Evolutionary conservation across 768 basidiomycete species (phyloP).

Genomic region (Austroboletus festivus): DNA sequence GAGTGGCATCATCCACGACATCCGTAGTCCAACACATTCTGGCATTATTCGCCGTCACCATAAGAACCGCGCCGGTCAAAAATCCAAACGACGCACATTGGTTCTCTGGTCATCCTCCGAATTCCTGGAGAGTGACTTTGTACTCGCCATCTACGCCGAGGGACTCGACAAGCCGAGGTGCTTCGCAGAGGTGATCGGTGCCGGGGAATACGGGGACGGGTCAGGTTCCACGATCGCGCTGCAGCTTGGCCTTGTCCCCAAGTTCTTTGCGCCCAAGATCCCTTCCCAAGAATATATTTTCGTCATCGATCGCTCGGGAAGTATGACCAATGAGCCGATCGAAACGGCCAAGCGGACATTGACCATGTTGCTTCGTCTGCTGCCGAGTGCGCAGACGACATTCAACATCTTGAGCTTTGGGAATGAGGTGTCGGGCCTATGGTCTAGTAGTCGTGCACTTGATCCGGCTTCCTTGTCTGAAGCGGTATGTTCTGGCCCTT

Average conservation of each 20-base stretch:
- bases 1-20: constrained; percentile 38
- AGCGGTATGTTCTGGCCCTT: constrained; percentile 32
- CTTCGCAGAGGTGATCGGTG: constrained; percentile 46
- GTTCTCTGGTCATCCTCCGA: constrained; percentile 38
- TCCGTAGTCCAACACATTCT: constrained; percentile 45
- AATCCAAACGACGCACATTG: constrained; percentile 40
- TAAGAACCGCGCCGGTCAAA: constrained; percentile 31
- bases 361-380: constrained; percentile 43
- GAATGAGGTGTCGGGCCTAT: constrained; percentile 25
- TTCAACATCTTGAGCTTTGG: constrained; percentile 67
- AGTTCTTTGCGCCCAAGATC: constrained; percentile 42
- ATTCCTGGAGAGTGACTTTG: constrained; percentile 49
- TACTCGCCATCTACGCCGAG: constrained; percentile 46
- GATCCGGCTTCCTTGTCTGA: constrained; percentile 25
- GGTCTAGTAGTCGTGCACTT: constrained; percentile 35
- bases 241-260: constrained; percentile 55
- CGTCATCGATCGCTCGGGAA: constrained; percentile 56
- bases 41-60: constrained; percentile 39
- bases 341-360: constrained; percentile 48
- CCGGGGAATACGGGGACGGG: constrained; percentile 18
- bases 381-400: constrained; percentile 39
- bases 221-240: constrained; percentile 35
- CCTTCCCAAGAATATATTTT: constrained; percentile 56
- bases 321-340: constrained; percentile 45
- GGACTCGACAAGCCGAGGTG: constrained; percentile 54